Base-by-base conservation (phyloP, 345 rosid species). In the Moricandia moricandioides region DNA sequence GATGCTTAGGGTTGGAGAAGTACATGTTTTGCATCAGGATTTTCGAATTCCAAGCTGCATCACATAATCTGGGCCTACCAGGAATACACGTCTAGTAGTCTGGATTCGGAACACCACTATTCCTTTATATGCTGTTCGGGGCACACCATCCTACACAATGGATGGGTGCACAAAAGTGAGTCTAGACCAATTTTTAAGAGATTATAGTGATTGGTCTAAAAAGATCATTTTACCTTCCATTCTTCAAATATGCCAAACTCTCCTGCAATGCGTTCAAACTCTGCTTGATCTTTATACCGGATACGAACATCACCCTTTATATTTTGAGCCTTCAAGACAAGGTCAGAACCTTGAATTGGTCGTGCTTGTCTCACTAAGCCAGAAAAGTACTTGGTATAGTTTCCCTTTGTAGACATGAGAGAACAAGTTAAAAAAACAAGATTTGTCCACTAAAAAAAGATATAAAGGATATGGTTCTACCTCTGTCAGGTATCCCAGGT, bases 51-150 rank as follows among this genome's bases (percentile, higher is more conserved):
- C 97, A 59, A 91, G 91, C 81, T 82, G 85, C 80, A 59, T 43
- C 0, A 84, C 72, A 57, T 97, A 90, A 67, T 88, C 86, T 6
- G 90, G 89, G 62, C 90, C 90, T 43, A 92, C 87, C 40, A 95
- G 88, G 81, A 90, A 90, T 65, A 95, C 72, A 12, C 94, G 87
- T 70, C 83, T 84, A 73, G 85, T 72, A 24, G 88, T 78, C 39
- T 86, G 92, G 81, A 83, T 66, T 33, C 96, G 83, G 84, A 92
- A 90, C 77, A 88, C 89, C 69, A 95, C 97, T 21, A 88, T 81
- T 79, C 99, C 98, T 82, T 92, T 92, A 79, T 90, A 92, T 68
- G 99, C 91, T 72, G 97, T 84, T 79, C 99, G 90, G 29, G 97
- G 98, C 43, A 95, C 83, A 83, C 99, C 99, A 71, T 95, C 99